Evolutionary conservation across 208 protist species (phyloP).

Genomic region (Histomonas meleagridis): DNA sequence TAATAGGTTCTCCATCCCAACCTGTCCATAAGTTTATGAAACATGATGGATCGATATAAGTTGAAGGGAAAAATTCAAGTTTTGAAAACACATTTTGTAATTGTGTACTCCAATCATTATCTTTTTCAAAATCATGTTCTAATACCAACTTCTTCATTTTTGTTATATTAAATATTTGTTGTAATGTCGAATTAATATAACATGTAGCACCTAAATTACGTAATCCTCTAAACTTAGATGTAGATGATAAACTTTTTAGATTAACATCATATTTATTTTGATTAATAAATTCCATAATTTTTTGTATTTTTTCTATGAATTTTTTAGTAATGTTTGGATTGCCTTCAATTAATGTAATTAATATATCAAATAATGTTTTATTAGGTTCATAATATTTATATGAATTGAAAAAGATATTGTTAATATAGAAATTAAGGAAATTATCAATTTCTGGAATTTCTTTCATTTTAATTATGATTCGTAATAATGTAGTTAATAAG

Average conservation of each 20-base stretch:
- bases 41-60: background rate
- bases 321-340: background rate
- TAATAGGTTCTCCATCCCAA: background rate
- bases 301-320: too few relatives aligned
- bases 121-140: background rate
- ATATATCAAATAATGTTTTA: background rate
- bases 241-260: background rate
- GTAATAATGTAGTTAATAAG: too few relatives aligned
- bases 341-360: background rate
- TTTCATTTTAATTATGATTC: background rate
- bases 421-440: background rate
- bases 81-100: background rate
- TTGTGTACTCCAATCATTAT: background rate
- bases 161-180: background rate
- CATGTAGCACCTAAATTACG: background rate
- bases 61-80: background rate
- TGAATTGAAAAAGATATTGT: background rate
- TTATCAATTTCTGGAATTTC: background rate
- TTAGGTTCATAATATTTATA: background rate
- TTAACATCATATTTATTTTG: too few relatives aligned
- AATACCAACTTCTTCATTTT: background rate
- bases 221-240: background rate
- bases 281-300: background rate
- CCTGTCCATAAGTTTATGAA: background rate
- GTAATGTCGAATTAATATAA: conserved; percentile 11